Percentiles rank a stretch among this genome's conserved stretches.
Conservation (phyloP, 2,329 filamentous ascomycete species). For the Ascochyta lentis region DNA sequence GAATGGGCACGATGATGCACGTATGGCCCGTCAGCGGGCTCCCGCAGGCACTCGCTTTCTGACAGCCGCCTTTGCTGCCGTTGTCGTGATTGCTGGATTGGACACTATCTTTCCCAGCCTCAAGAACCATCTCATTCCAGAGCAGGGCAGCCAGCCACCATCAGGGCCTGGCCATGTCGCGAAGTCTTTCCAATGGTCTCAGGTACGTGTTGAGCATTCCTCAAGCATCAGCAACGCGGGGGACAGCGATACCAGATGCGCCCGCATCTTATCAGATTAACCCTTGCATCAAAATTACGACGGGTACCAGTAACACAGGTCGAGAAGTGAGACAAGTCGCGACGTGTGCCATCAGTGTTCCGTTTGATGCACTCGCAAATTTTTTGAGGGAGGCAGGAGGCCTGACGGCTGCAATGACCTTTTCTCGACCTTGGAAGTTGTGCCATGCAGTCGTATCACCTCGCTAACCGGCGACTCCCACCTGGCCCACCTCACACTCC, state of each 20-base stretch:
- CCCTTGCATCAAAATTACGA: not conserved
- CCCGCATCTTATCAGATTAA: slow-evolving; percentile 10
- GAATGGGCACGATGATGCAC: slow-evolving; percentile 20
- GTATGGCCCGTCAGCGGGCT: slow-evolving; percentile 16
- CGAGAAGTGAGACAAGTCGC: not conserved
- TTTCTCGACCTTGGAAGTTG: not conserved
- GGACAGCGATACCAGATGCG: not conserved
- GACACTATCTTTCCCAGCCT: slow-evolving; percentile 26
- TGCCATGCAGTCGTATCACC: not conserved
- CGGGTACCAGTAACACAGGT: not conserved
- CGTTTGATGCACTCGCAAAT: not conserved
- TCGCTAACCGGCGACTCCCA: not conserved
- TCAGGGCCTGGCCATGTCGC: not conserved
- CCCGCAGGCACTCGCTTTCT: slow-evolving; percentile 17
- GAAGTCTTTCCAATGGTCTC: slow-evolving; percentile 29
- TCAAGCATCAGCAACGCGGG: slow-evolving; percentile 3
- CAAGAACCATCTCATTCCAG: slow-evolving; percentile 15
- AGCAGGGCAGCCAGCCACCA: slow-evolving; percentile 6
- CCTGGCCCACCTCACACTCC: not conserved
- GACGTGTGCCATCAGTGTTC: not conserved
- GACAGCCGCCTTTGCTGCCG: slow-evolving; percentile 24
- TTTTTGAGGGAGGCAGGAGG: not conserved
- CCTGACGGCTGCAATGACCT: not conserved
- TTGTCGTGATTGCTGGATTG: slow-evolving; percentile 26
- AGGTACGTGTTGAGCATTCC: slow-evolving; percentile 28